phyloP scores from a whole-genome alignment of 345 rosid species.

The Rhizophora apiculata region DNA sequence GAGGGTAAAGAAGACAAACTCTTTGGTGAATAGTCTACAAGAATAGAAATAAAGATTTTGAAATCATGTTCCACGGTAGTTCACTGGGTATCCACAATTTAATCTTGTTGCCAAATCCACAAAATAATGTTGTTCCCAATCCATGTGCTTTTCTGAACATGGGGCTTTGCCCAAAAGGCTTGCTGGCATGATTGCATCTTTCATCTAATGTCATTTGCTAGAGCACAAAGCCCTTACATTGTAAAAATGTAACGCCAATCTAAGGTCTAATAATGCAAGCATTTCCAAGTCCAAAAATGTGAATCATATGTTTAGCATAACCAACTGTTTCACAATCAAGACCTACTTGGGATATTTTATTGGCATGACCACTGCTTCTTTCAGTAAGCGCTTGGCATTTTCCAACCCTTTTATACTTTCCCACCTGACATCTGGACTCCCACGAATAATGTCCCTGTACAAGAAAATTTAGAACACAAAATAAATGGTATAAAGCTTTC shows the following conservation, averaged over 20 bases:
- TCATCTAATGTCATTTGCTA: neutral
- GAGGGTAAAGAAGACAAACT: neutral
- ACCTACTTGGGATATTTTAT: constrained; percentile 95
- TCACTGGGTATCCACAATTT: neutral
- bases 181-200: too few species aligned
- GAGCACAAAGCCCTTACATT: neutral
- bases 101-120: neutral
- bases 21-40: neutral
- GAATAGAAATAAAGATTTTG: neutral
- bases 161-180: too few species aligned
- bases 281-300: too few species aligned
- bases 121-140: neutral
- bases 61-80: neutral
- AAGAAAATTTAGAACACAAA: neutral
- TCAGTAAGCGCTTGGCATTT: constrained; percentile 80
- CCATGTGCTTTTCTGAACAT: neutral
- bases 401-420: constrained; percentile 90
- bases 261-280: too few species aligned
- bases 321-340: constrained; percentile 2
- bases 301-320: neutral
- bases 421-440: constrained; percentile 92
- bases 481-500: neutral
- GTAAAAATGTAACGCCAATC: too few species aligned
- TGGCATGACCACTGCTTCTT: constrained; percentile 99
- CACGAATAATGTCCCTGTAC: constrained; percentile 87